These are phyloP conservation scores for Sarocladium strictum DNA, from an alignment of 2,329 filamentous ascomycete genomes.

Conservation along the genomic window DNA sequence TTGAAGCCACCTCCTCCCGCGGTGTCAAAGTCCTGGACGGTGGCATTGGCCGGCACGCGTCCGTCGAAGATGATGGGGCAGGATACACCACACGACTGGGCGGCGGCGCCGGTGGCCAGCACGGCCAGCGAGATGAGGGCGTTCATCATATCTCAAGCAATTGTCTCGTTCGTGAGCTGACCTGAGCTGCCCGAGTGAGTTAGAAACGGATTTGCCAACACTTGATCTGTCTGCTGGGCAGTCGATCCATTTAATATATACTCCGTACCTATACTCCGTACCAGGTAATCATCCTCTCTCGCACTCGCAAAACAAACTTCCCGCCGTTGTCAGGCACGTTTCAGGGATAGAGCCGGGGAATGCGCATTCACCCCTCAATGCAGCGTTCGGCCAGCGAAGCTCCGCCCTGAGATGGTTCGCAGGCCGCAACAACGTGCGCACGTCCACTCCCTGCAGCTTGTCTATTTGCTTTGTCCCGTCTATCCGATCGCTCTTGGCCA, in stretches of 20 bases:
- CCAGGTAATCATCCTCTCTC: too few species aligned
- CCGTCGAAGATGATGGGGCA: conserved; percentile 38
- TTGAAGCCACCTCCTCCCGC: conserved; percentile 22
- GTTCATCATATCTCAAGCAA: neutral
- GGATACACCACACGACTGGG: neutral
- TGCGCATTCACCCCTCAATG: neutral
- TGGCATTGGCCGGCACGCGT: conserved; percentile 33
- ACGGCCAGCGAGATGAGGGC: conserved; percentile 3
- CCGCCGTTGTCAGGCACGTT: neutral
- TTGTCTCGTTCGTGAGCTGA: too few species aligned
- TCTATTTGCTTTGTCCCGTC: conserved; percentile 2
- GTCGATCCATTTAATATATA: too few species aligned
- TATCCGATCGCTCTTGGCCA: neutral
- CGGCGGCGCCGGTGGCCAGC: neutral
- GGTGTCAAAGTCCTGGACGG: conserved; percentile 33
- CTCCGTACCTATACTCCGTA: neutral
- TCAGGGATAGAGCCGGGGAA: conserved; percentile 3
- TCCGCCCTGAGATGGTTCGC: conserved; percentile 2
- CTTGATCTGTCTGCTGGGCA: too few species aligned
- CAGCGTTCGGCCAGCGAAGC: conserved; percentile 2
- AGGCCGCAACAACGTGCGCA: neutral
- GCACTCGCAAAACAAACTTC: neutral
- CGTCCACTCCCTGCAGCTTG: neutral
- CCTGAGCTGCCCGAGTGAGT: too few species aligned
- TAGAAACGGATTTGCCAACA: too few species aligned